Conservation (phyloP, 768 basidiomycete species). For the Pulveroboletus ravenelii region DNA sequence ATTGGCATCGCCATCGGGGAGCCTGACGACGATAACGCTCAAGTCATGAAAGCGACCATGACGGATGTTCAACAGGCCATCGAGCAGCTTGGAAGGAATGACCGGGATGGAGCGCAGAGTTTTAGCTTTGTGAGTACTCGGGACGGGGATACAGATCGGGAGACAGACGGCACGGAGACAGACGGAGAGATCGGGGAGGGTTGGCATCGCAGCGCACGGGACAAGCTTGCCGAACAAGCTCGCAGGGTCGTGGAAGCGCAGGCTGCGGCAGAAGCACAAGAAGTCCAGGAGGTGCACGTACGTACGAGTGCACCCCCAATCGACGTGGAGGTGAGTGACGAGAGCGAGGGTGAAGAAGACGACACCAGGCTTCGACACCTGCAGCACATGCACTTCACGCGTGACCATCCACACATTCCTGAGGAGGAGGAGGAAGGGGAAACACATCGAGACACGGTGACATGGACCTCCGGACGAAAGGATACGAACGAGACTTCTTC, state of each 20-base stretch:
- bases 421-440: slow-evolving; percentile 67
- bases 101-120: slow-evolving; percentile 57
- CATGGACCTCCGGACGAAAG: slow-evolving; percentile 20
- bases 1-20: slow-evolving; percentile 26
- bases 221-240: slow-evolving; percentile 68
- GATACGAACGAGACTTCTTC: slow-evolving; percentile 32
- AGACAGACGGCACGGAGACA: slow-evolving; percentile 45
- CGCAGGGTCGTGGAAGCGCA: slow-evolving; percentile 50
- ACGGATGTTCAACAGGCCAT: slow-evolving; percentile 89
- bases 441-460: slow-evolving; percentile 22
- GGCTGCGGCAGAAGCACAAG: slow-evolving; percentile 42
- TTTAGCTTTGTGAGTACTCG: slow-evolving; percentile 74
- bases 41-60: slow-evolving; percentile 82
- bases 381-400: slow-evolving; percentile 34
- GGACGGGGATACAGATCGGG: slow-evolving; percentile 45
- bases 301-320: slow-evolving; percentile 55
- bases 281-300: slow-evolving; percentile 45
- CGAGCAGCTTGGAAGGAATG: slow-evolving; percentile 68
- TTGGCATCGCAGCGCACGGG: slow-evolving; percentile 62
- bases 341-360: slow-evolving; percentile 67
- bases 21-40: slow-evolving; percentile 32
- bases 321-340: slow-evolving; percentile 72
- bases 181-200: slow-evolving; percentile 53
- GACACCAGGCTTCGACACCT: slow-evolving; percentile 37
- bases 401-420: slow-evolving; percentile 56